Evolutionary conservation across 2,329 filamentous ascomycete species (phyloP).

Genomic region (Cephalotrichum gorgonifer): DNA sequence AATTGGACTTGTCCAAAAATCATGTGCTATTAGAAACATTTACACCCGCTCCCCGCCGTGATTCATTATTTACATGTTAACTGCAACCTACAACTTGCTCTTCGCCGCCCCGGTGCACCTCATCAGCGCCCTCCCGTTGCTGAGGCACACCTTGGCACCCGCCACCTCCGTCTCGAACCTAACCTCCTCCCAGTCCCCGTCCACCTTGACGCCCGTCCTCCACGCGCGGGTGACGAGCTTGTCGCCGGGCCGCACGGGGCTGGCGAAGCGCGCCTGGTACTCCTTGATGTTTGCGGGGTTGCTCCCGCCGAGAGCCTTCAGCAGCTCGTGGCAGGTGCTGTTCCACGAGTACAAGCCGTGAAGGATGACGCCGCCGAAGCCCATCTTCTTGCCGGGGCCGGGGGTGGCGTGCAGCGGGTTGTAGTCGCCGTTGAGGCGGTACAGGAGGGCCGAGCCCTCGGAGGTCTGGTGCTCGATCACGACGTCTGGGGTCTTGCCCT

Average conservation of each 20-base stretch:
- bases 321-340: conserved; percentile 59
- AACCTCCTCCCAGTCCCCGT: conserved; percentile 67
- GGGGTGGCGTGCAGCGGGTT: conserved; percentile 86
- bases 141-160: conserved; percentile 74
- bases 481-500: conserved; percentile 61
- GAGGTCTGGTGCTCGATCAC: conserved; percentile 62
- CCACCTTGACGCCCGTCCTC: conserved; percentile 55
- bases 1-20: too few relatives aligned
- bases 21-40: too few relatives aligned
- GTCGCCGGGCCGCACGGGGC: conserved; percentile 73
- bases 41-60: too few relatives aligned
- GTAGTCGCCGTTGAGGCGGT: conserved; percentile 86
- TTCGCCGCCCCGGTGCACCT: conserved; percentile 47
- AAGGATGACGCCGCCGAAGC: conserved; percentile 80
- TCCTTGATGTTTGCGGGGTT: conserved; percentile 75
- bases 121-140: conserved; percentile 74
- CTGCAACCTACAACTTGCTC: conserved; percentile 38
- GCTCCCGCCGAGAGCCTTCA: conserved; percentile 63
- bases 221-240: conserved; percentile 75
- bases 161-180: conserved; percentile 70
- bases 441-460: conserved; percentile 62
- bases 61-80: background rate
- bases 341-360: conserved; percentile 89
- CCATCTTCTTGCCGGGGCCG: conserved; percentile 79
- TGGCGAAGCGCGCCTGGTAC: conserved; percentile 82